Base-by-base conservation (phyloP, 1,139 yeast species). In the Kazachstania sp. region DNA sequence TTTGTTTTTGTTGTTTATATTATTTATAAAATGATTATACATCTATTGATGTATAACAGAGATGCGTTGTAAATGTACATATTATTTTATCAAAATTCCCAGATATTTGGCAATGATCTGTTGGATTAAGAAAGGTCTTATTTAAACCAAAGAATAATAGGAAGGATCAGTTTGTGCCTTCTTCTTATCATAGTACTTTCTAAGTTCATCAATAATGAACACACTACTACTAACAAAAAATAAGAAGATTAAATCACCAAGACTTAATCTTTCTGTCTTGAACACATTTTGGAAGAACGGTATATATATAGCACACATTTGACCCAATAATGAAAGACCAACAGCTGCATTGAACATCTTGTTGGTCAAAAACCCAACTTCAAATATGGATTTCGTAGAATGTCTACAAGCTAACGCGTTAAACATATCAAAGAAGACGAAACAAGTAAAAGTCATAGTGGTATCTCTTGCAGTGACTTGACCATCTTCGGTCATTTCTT, bases 381-480 rank as follows among this genome's bases (percentile, higher is more conserved):
- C 84, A 59, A 86, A 83, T 16, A 84, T 77, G 3, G 95, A 84
- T 64, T 86, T 88, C 41, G 87, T 75, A 51, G 83, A 75, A 53
- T 94, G 95, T 60, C 97, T 86, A 65, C 96, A 90, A 9, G 95
- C 72, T 54, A 92, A 73, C 0, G 97, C 98, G 65, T 88, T 92
- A 70, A 92, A 92, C 95, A 92, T 85, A 66, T 92, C 98, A 61
- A 81, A 92, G 49, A 90, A 72, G 12, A 92, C 97, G 68, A 92
- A 92, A 64, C 97, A 86, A 0, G 97, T 92, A 62, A 92, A 92
- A 0, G 97, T 88, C 96, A 92, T 90, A n/a, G 98, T 92, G 13
- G 97, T 90, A 64, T 90, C 97, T 67, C 97, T 83, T 13, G 92
- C 83, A 3, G 97, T 87, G 49, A 90, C 81, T 52, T 75, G 76